Evolutionary conservation across 2,329 filamentous ascomycete species (phyloP), one percentile per base, ranked within the genome.

Genomic region (Verticillium klebahnii): DNA sequence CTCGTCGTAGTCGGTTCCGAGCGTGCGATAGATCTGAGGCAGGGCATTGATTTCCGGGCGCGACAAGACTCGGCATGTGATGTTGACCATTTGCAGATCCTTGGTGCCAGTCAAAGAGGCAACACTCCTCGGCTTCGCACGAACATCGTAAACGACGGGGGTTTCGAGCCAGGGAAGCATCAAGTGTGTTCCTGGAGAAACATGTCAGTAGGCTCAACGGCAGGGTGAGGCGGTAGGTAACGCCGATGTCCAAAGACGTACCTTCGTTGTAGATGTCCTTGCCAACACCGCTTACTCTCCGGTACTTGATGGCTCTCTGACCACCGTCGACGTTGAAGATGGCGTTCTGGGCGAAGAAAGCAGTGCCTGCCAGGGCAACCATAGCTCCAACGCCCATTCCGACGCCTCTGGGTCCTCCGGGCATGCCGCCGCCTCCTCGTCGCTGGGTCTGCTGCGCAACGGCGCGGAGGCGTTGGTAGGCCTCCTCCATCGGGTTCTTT

Each of bases 81-180:
- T 98, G 86, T 99, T 99, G 74, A 98, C 95, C 95, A 99, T 99
- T 83, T 99, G 95, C 78, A 99, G 82, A 79, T 99, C 95, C 84
- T 99, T 99, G 73, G 95, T 99, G 70, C 95, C 95, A 63, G 95
- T 99, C 68, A 99, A 86, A 68, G 95, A 98, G 68, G 95, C 91
- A 70, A 99, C 93, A 73, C 96, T 97, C 75, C 95, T 89, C 71
- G 95, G 95, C 83, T 94, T 97, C 64, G 95, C 95, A 79, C 95
- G 94, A 70, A 99, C 95, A 77, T 99, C 94, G 83, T 98, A 99
- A 70, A 93, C 89, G 76, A 99, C 88, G 59, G 95, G 93, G 5
- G 93, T 97, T 80, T 99, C 95, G 78, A 99, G 90, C 95, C 95
- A 99, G 58, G 95, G 95, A 67, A 99, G 88, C 69, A 89, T 88